Evolutionary conservation across 371 early-diverging fungal genomes (phyloP).

Genomic region (Choanephora cucurbitarum): DNA sequence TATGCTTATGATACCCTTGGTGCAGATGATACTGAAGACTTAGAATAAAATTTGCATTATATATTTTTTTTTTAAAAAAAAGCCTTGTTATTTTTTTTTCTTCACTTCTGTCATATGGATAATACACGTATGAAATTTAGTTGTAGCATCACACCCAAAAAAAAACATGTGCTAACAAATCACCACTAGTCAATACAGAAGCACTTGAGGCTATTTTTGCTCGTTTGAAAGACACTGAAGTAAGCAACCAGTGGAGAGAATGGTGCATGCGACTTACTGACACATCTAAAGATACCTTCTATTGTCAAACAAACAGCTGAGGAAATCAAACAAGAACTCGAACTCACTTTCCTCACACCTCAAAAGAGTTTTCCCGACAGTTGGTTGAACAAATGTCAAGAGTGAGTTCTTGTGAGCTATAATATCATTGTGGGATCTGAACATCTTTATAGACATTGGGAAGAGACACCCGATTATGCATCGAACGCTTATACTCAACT

Average conservation of each 20-base stretch:
- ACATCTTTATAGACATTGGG: slow-evolving; percentile 43
- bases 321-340: slow-evolving; percentile 44
- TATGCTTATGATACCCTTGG: slow-evolving; percentile 52
- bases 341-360: slow-evolving; percentile 50
- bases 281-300: background rate
- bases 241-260: background rate
- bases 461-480: slow-evolving; percentile 50
- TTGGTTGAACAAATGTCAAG: slow-evolving; percentile 58
- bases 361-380: slow-evolving; percentile 42
- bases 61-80: background rate
- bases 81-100: background rate
- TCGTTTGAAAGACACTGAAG: slow-evolving; percentile 3
- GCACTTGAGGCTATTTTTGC: slow-evolving; percentile 9
- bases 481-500: slow-evolving; percentile 45
- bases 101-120: background rate
- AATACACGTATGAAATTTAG: background rate
- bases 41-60: background rate
- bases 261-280: too few species aligned
- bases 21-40: slow-evolving; percentile 33
- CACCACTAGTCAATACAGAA: slow-evolving; percentile 3
- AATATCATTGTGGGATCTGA: background rate
- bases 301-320: slow-evolving; percentile 13
- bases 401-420: slow-evolving; percentile 28
- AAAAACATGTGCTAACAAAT: background rate
- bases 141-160: background rate